Conservation (phyloP, 1,139 yeast genomes). For the Candida frijolesensis region DNA sequence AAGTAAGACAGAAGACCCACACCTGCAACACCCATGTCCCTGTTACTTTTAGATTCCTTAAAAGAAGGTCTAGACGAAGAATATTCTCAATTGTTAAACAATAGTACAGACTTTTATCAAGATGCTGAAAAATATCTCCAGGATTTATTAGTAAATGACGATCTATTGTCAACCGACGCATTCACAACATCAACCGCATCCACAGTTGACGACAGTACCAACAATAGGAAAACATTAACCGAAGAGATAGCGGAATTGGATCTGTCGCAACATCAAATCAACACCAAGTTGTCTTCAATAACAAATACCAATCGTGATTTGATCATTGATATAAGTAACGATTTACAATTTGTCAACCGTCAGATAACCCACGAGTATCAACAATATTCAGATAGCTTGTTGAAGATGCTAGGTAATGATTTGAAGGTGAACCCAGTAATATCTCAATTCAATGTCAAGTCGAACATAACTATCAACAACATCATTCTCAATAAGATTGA, state of each 20-base stretch:
- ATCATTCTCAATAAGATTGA: slow-evolving; percentile 64
- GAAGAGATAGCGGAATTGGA: slow-evolving; percentile 54
- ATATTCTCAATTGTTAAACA: slow-evolving; percentile 13
- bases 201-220: slow-evolving; percentile 5
- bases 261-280: slow-evolving; percentile 31
- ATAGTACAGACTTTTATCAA: slow-evolving; percentile 17
- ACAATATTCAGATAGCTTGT: slow-evolving; percentile 24
- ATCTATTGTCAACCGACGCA: slow-evolving; percentile 43
- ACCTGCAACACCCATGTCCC: slow-evolving; percentile 19
- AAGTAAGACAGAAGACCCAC: neutral
- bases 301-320: slow-evolving; percentile 43
- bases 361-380: slow-evolving; percentile 26
- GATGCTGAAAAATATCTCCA: slow-evolving; percentile 23
- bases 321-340: slow-evolving; percentile 41
- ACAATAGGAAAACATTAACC: slow-evolving; percentile 30
- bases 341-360: slow-evolving; percentile 27
- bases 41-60: slow-evolving; percentile 25
- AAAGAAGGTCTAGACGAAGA: slow-evolving; percentile 23
- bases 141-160: slow-evolving; percentile 42
- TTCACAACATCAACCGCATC: slow-evolving; percentile 20
- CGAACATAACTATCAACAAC: slow-evolving; percentile 28
- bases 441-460: slow-evolving; percentile 3
- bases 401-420: slow-evolving; percentile 24
- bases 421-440: slow-evolving; percentile 16
- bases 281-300: slow-evolving; percentile 32